Base-by-base conservation (phyloP, 768 basidiomycete genomes). In the Termitomyces sp. region DNA sequence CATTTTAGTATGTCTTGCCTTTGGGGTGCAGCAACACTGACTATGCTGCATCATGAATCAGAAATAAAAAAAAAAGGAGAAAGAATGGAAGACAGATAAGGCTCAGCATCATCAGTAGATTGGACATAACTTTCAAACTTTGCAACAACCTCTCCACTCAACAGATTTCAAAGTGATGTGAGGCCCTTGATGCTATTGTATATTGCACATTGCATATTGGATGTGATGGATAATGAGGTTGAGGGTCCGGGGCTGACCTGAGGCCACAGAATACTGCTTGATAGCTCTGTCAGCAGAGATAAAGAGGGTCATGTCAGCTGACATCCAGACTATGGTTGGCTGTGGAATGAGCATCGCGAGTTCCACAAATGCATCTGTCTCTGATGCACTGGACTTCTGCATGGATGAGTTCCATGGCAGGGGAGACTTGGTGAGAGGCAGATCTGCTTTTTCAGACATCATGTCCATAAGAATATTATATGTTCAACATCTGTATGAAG, bases 151-250 rank as follows among this genome's bases (percentile, higher is more conserved):
- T 81, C 76, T 4, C 87, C 88, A 18, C 75, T 80, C 36, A 78
- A 71, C 47, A 94, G 69, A 66, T 94, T 86, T 81, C 87, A 88
- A 26, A 95, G 72, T 48, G 74, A 79, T 0, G 92, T 92, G 29
- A 87, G 81, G 1, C 94, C 94, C 65, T 96, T 93, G 20, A 95
- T 76, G 55, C 88, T 88, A 65, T 93, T 93, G 64, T 86, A 88
- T 46, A 97, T 69, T 0, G 84, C 92, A 29, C 72, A 74, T 48
- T 73, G 76, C 8, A 91, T 94, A 49, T 84, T 78, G 0, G 81
- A 77, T n/a, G 86, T 80, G 8, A 83, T 82, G n/a, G 90, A 92
- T 34, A 96, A 72, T 5, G 92, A 92, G 18, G 76, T 78, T 79
- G 9, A 77, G 66, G 12, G 75, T 75, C 54, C 78, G 77, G 3